A percentile compares a stretch with the other conserved stretches of the same genome.
Evolutionary conservation across 305 asterid genomes (phyloP).

Genomic region (Euphrasia arctica): DNA sequence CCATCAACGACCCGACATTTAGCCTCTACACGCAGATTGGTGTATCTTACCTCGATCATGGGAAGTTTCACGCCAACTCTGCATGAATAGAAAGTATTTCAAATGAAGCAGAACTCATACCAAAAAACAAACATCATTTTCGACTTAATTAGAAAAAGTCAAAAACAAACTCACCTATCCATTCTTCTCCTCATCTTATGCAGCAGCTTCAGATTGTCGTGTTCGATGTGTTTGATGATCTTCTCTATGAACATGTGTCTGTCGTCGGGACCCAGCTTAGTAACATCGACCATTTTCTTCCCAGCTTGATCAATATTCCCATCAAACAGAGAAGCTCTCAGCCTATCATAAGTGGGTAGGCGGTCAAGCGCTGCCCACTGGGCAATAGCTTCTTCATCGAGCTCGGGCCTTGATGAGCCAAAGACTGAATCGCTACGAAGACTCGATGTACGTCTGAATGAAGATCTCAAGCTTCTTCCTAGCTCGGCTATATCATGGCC

Average conservation of each 20-base stretch:
- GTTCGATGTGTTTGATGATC: slow-evolving; percentile 71
- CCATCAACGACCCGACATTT: slow-evolving; percentile 79
- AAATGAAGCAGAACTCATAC: not conserved
- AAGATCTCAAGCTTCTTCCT: slow-evolving; percentile 53
- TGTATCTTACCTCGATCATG: slow-evolving; percentile 66
- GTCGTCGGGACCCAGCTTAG: slow-evolving; percentile 64
- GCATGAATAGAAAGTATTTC: slow-evolving; percentile 12
- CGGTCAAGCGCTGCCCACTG: slow-evolving; percentile 69
- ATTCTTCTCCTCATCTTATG: slow-evolving; percentile 67
- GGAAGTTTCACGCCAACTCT: slow-evolving; percentile 72
- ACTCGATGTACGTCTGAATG: slow-evolving; percentile 39
- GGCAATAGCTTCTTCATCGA: slow-evolving; percentile 43
- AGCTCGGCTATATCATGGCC: slow-evolving; percentile 17
- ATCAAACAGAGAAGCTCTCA: slow-evolving; percentile 57
- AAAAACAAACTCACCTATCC: slow-evolving; percentile 42
- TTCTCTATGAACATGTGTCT: slow-evolving; percentile 67
- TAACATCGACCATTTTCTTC: slow-evolving; percentile 62
- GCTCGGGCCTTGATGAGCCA: not conserved
- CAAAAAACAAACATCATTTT: not conserved
- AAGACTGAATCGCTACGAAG: slow-evolving; percentile 34
- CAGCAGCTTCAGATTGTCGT: slow-evolving; percentile 72
- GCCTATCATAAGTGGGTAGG: slow-evolving; percentile 58
- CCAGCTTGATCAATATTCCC: slow-evolving; percentile 28
- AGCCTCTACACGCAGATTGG: slow-evolving; percentile 51
- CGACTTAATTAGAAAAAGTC: slow-evolving; percentile 31